phyloP scores from a whole-genome alignment of 495 filamentous ascomycete species.

The Aspergillus affinis region DNA sequence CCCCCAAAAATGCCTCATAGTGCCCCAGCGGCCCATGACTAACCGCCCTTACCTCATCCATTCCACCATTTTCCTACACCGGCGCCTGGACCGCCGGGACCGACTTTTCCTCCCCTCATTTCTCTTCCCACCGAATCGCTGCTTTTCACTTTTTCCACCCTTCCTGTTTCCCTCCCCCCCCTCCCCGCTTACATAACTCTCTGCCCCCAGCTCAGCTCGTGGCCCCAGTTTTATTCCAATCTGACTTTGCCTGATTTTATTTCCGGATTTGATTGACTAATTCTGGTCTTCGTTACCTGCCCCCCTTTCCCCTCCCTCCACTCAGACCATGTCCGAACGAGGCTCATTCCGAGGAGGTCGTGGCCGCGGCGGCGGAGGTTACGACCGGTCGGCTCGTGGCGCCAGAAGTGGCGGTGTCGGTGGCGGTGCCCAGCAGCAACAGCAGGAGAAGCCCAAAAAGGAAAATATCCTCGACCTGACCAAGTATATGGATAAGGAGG shows the following conservation, averaged over 20 bases:
- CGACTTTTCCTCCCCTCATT: no score
- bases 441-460: conserved; percentile 84
- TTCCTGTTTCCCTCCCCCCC: neutral
- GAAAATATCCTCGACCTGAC: conserved; percentile 94
- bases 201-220: no score
- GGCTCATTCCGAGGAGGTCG: conserved; percentile 60
- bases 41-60: neutral
- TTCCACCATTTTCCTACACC: no score
- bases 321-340: conserved; percentile 63
- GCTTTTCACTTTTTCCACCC: no score
- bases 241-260: no score
- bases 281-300: neutral
- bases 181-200: conserved; percentile 3
- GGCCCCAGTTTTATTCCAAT: no score
- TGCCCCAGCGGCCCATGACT: neutral
- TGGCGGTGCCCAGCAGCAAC: conserved; percentile 37
- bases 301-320: conserved; percentile 12
- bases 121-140: neutral
- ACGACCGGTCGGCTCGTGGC: conserved; percentile 36
- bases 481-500: conserved; percentile 95
- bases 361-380: conserved; percentile 45
- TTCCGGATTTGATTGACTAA: neutral
- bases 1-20: neutral
- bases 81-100: no score
- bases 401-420: conserved; percentile 50